Percentiles rank a stretch among this genome's conserved stretches.
These are phyloP conservation scores for Eleusine indica DNA, from an alignment of 176 grass and related monocot genomes.

Conservation along the genomic window DNA sequence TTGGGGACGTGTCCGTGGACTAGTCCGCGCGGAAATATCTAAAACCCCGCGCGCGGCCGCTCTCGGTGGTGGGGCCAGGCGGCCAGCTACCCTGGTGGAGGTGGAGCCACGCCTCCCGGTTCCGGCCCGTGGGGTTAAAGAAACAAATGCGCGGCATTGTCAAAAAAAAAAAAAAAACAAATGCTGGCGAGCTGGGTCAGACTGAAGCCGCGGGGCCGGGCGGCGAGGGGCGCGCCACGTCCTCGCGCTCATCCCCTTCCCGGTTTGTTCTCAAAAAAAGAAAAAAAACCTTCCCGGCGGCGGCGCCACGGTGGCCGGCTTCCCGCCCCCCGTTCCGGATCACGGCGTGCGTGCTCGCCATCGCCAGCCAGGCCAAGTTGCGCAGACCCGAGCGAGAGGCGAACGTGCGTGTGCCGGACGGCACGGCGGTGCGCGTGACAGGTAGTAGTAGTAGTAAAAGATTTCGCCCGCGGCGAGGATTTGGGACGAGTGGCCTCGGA, in stretches of 20 bases:
- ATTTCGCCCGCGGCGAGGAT: background rate
- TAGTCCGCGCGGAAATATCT: constrained; percentile 19
- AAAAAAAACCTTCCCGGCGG: background rate
- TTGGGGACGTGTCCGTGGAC: background rate
- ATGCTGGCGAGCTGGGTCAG: background rate
- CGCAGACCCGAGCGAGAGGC: background rate
- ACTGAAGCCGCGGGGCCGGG: background rate
- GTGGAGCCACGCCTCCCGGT: background rate
- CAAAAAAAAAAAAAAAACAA: background rate
- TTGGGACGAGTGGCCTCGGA: background rate
- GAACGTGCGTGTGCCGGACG: background rate
- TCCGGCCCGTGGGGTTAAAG: background rate
- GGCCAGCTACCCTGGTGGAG: background rate
- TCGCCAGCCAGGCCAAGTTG: background rate
- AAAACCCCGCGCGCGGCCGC: background rate
- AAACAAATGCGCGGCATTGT: no score
- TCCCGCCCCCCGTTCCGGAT: constrained; percentile 6
- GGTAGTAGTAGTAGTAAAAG: background rate
- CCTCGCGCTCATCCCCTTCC: background rate
- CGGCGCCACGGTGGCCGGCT: background rate
- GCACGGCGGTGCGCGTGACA: background rate
- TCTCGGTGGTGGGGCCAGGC: background rate
- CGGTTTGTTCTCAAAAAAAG: background rate
- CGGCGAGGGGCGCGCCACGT: background rate
- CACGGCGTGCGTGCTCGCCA: background rate